Evolutionary conservation across 352 stramenopile species (phyloP), one percentile per base, ranked within the genome.

Genomic region (Phytopythium cucurbitacearum): DNA sequence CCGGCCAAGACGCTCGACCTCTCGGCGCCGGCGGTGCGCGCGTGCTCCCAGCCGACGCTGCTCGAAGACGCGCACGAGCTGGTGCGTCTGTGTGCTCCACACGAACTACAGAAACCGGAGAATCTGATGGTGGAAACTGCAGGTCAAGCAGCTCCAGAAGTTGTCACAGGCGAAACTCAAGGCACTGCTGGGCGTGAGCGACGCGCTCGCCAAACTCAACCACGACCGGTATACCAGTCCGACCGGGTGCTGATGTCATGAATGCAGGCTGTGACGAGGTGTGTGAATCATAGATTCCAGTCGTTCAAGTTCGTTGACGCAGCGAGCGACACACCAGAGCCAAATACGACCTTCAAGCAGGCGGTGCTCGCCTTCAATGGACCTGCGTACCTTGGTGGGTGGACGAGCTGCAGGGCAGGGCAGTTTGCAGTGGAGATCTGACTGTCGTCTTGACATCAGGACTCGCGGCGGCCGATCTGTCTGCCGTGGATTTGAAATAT

Each of bases 1-100:
- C 89, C 89, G 12, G 87, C 89, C 34, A 97, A 97, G 77, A 96
- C 86, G 34, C 65, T 97, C 45, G 81, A 94, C 53, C 73, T 92
- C 68, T 64, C 77, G 15, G 39, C 48, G 37, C 42, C 70, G 1
- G 54, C 46, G 16, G 48, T 80, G 33, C 47, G 48, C 4, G 37
- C 59, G 41, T 75, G 70, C 49, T 80, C 68, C 0, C 60, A 83
- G 16, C 77, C 81, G 12, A 40, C 59, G n/a, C 67, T 92, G 7
- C 64, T 95, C n/a, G 51, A 51, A 0, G 73, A 90, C 8, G 70
- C 81, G 3, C 72, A 84, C 28, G 58, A 55, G 7, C 61, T 92
- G 50, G 65, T 93, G 44, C 38, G 41, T 48, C 0, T 16, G 16
- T 7, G 32, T 32, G 8, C 5, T 33, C 13, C 12, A 4, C 5